phyloP scores from a whole-genome alignment of 768 basidiomycete genomes.

The Suillus ampliporus region DNA sequence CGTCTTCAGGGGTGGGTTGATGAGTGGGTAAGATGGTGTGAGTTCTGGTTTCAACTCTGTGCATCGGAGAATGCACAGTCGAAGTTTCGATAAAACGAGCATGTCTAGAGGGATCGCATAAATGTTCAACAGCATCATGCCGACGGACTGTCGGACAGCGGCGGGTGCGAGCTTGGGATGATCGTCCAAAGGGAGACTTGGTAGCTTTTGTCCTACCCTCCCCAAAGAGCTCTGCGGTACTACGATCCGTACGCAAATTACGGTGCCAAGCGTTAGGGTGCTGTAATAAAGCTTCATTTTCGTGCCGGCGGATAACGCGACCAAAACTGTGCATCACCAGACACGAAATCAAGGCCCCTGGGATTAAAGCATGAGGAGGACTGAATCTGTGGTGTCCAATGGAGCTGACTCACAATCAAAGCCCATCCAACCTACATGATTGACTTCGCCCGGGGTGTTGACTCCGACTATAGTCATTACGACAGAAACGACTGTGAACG shows the following conservation, averaged over 20 bases:
- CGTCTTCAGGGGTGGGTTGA: not conserved
- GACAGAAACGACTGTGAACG: slow-evolving; percentile 52
- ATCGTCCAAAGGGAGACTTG: slow-evolving; percentile 3
- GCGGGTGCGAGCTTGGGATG: slow-evolving; percentile 12
- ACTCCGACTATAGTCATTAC: slow-evolving; percentile 57
- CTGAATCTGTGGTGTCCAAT: not conserved
- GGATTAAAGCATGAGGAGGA: not conserved
- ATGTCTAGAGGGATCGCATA: slow-evolving; percentile 7
- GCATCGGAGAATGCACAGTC: slow-evolving; percentile 17
- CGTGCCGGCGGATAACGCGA: slow-evolving; percentile 64
- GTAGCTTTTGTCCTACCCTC: slow-evolving; percentile 11
- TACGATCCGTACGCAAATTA: slow-evolving; percentile 36
- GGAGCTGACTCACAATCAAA: slow-evolving; percentile 52
- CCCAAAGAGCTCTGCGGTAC: slow-evolving; percentile 12
- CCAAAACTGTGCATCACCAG: slow-evolving; percentile 64
- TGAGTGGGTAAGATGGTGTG: not conserved
- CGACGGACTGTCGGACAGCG: slow-evolving; percentile 4
- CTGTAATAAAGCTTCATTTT: slow-evolving; percentile 59
- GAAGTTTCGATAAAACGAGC: slow-evolving; percentile 11
- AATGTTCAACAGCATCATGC: not conserved
- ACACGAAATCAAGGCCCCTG: slow-evolving; percentile 62
- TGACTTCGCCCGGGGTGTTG: slow-evolving; percentile 49
- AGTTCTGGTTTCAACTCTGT: slow-evolving; percentile 12
- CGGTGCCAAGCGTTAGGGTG: slow-evolving; percentile 50
- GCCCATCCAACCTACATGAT: slow-evolving; percentile 56